These are phyloP conservation scores for Carnegiea gigantea DNA, from an alignment of 179 eudicot species.

Conservation along the genomic window DNA sequence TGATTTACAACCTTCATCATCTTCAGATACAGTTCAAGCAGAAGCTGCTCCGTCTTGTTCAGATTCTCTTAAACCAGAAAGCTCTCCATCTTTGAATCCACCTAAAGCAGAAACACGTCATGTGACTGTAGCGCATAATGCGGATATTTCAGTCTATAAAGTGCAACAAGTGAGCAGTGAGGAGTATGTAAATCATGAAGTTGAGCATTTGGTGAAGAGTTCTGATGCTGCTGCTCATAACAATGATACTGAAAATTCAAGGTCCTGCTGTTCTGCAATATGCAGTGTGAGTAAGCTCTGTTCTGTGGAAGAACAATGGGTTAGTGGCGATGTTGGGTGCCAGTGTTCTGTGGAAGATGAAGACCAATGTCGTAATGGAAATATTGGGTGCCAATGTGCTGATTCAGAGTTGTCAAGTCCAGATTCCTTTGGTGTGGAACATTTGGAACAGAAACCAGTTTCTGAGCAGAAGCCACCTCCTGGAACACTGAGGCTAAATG, in stretches of 20 bases:
- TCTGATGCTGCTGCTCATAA: conserved; percentile 17
- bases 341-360: neutral
- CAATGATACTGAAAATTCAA: conserved; percentile 4
- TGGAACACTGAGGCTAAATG: conserved; percentile 15
- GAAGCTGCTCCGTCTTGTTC: neutral
- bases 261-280: conserved; percentile 3
- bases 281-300: neutral
- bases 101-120: neutral
- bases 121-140: conserved; percentile 35
- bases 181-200: conserved; percentile 15
- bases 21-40: neutral
- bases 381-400: conserved; percentile 14
- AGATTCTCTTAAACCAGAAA: conserved; percentile 51
- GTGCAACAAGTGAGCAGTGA: conserved; percentile 32
- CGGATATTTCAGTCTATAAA: conserved; percentile 31
- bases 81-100: neutral
- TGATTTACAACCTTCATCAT: conserved; percentile 56
- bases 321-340: too few relatives aligned
- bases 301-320: too few relatives aligned
- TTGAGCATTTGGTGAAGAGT: conserved; percentile 25
- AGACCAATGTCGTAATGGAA: conserved; percentile 16
- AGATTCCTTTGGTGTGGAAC: neutral
- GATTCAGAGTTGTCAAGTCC: conserved; percentile 19
- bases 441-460: conserved; percentile 4
- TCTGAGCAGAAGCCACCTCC: conserved; percentile 4